Evolutionary conservation across 176 grass and related monocot genomes (phyloP), one percentile per base, ranked within the genome.

Genomic region (Carex cristatella): DNA sequence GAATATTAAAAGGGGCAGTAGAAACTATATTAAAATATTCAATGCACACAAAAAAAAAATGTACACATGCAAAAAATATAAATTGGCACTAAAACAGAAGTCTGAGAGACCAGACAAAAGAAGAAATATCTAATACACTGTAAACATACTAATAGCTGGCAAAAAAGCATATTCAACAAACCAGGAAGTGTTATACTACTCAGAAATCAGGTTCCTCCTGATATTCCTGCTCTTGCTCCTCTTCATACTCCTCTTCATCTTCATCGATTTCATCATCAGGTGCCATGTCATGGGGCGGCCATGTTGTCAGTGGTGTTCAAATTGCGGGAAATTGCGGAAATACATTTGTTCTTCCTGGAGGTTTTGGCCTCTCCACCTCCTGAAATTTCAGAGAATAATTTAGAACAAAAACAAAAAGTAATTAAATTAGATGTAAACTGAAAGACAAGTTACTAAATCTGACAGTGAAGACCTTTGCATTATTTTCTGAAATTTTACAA

Each of bases 201-300:
- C 28, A 9, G 16, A 31, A 40, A 40, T 40, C 38, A 5, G 38
- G 38, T 40, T 40, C 38, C 38, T 40, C 38, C 38, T 5, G 38
- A 27, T 23, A 0, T 81, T 42, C 7, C 58, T 81, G 58, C 15
- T 60, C 58, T 54, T 61, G 35, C 38, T 81, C 58, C 63, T 83
- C 80, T 1, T 81, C 79, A 19, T 55, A 6, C 40, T 83, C 33
- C 58, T 48, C 35, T 49, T 83, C 80, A 5, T 83, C 80, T 68
- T 83, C 80, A 32, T 67, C 80, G 2, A 65, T 65, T 68, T 83
- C 80, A 68, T 83, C 80, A 2, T 83, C 58, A 68, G 80, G 80
- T 10, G 19, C 16, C 14, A 49, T 7, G 7, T 83, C 80, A 1
- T 30, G 51, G 0, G 80, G 80, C 7, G 68, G 80, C 80, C 80